These are phyloP conservation scores for Haplosporangium sp. DNA, from an alignment of 371 early-diverging fungal genomes.

Conservation along the genomic window DNA sequence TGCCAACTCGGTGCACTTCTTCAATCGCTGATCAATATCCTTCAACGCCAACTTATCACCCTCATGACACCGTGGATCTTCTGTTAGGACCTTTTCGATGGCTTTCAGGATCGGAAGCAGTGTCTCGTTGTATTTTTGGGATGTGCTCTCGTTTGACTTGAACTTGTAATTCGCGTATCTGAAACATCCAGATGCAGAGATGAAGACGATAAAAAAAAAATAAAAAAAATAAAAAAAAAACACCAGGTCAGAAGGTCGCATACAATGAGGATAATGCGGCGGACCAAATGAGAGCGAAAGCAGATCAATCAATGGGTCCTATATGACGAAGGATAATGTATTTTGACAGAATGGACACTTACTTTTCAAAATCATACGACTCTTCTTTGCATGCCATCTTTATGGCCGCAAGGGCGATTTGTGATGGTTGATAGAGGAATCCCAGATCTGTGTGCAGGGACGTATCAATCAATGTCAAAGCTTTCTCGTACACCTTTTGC, in stretches of 20 bases:
- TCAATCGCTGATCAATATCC: constrained; percentile 71
- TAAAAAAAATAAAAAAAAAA: background rate
- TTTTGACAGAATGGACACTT: no score
- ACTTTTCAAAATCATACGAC: constrained; percentile 61
- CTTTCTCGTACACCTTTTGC: constrained; percentile 68
- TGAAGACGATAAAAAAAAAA: background rate
- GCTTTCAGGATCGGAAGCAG: constrained; percentile 35
- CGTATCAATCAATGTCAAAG: constrained; percentile 63
- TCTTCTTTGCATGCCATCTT: constrained; percentile 73
- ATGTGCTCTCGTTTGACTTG: constrained; percentile 46
- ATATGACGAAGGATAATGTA: no score
- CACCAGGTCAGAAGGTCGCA: no score
- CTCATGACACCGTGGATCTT: constrained; percentile 52
- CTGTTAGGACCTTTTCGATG: constrained; percentile 59
- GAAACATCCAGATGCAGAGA: constrained; percentile 21
- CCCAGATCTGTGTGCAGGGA: constrained; percentile 81
- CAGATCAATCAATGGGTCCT: no score
- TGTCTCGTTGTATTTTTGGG: constrained; percentile 56
- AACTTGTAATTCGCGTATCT: constrained; percentile 44
- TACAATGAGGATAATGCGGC: no score
- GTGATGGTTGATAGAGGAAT: constrained; percentile 85
- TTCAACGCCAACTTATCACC: constrained; percentile 59
- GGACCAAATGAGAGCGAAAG: no score
- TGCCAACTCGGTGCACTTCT: constrained; percentile 74
- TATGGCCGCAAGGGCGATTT: constrained; percentile 86